These are phyloP conservation scores for Aspergillus transmontanensis DNA, from an alignment of 2,329 filamentous ascomycete genomes.

Conservation along the genomic window DNA sequence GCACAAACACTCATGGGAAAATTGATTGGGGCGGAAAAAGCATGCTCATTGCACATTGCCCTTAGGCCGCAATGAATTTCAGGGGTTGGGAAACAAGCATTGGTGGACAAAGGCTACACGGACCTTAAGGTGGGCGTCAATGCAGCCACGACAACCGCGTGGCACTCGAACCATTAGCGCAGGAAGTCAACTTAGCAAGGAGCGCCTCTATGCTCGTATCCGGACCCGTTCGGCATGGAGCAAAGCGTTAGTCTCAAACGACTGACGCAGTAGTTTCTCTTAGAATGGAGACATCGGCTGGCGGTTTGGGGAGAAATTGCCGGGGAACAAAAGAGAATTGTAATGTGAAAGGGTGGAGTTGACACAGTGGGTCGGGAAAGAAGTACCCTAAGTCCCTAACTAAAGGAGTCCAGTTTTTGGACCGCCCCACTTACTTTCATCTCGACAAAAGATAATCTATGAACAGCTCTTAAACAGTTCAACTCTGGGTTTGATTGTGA, in stretches of 20 bases:
- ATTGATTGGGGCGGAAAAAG: background rate
- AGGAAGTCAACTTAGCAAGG: slow-evolving; percentile 2
- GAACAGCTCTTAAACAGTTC: no score
- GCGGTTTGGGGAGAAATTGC: background rate
- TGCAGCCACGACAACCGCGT: slow-evolving; percentile 30
- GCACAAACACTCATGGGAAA: background rate
- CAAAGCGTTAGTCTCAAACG: background rate
- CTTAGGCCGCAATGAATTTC: background rate
- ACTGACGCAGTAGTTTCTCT: background rate
- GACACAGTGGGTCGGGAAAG: background rate
- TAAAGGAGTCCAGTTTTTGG: no score
- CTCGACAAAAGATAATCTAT: no score
- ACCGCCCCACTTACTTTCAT: no score
- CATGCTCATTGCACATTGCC: background rate
- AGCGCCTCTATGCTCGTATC: slow-evolving; percentile 10
- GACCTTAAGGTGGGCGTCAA: slow-evolving; percentile 20
- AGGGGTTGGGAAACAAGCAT: background rate
- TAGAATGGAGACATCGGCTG: background rate
- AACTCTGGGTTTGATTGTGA: no score
- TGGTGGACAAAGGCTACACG: background rate
- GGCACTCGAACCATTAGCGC: slow-evolving; percentile 35
- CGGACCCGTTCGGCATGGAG: slow-evolving; percentile 15
- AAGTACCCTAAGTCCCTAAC: no score
- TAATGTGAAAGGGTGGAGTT: background rate
- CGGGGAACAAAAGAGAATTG: background rate